Base-by-base conservation (phyloP, 2,329 filamentous ascomycete genomes). In the Sporothrix protearum region DNA sequence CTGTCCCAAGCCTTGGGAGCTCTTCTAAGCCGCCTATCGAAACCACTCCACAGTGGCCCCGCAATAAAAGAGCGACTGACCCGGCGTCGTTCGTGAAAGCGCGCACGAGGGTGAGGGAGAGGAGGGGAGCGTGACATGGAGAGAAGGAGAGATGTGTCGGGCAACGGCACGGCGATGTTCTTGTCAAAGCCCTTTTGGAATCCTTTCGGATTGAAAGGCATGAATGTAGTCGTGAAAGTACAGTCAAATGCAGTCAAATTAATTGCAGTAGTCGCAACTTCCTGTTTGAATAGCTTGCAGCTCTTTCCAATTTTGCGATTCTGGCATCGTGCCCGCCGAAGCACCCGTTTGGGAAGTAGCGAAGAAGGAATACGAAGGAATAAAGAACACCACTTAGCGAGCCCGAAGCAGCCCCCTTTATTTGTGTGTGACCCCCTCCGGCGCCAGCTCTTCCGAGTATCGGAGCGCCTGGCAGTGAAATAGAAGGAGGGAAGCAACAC, bases 241-340 rank as follows among this genome's bases (percentile, higher is more conserved):
- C n/a, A n/a, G n/a, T n/a, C n/a, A n/a, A n/a, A n/a, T n/a, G n/a
- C n/a, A n/a, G n/a, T n/a, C n/a, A n/a, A n/a, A n/a, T n/a, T n/a
- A n/a, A n/a, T n/a, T n/a, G n/a, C n/a, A n/a, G n/a, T n/a, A n/a
- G 28, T 49, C 61, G 61, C 12, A 30, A 14, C 61, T 66, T 66
- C 39, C 61, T 30, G 7, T 19, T 47, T n/a, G n/a, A n/a, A n/a
- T n/a, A n/a, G n/a, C n/a, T n/a, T n/a, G n/a, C 49, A 14, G 61
- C 22, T 30, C 61, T 45, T 66, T 30, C 61, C 61, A 5, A 25
- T 63, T 63, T 22, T 5, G 57, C n/a, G n/a, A n/a, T 36, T 30
- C 30, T 30, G 22, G 22, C 57, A 61, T 39, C 57, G 57, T 39
- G 30, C 16, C 28, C 16, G 19, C 19, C 9, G 9, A n/a, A n/a